These are phyloP conservation scores for Moricandia moricandioides DNA, from an alignment of 345 rosid genomes.

Conservation along the genomic window DNA sequence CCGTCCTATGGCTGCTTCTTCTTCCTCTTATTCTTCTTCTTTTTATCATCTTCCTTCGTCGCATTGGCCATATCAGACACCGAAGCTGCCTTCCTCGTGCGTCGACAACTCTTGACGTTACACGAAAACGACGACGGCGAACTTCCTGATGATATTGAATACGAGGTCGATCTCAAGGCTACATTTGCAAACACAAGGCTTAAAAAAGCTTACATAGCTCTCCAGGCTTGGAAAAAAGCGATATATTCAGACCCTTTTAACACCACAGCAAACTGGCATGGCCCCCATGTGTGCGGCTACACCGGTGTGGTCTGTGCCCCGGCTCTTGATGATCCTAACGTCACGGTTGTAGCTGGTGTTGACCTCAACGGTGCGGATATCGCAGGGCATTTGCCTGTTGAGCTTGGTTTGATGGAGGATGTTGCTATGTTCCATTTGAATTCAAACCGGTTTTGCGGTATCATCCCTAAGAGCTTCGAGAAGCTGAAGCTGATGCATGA, in stretches of 20 bases:
- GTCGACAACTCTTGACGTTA: conserved; percentile 60
- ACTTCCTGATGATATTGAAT: conserved; percentile 38
- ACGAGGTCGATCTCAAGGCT: conserved; percentile 36
- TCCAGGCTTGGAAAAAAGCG: conserved; percentile 77
- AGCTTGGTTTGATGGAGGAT: conserved; percentile 67
- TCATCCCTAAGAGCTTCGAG: conserved; percentile 60
- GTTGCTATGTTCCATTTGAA: conserved; percentile 69
- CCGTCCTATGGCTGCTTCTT: conserved; percentile 51
- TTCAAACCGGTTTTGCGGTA: conserved; percentile 81
- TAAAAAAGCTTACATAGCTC: conserved; percentile 62
- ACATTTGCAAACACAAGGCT: conserved; percentile 60
- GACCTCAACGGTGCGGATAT: conserved; percentile 84
- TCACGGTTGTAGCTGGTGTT: conserved; percentile 67
- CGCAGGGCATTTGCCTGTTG: conserved; percentile 73
- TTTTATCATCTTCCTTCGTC: conserved; percentile 30
- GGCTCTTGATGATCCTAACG: conserved; percentile 49
- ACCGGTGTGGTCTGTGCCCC: conserved; percentile 73
- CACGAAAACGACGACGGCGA: conserved; percentile 36
- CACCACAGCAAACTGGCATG: conserved; percentile 72
- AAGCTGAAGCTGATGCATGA: conserved; percentile 59
- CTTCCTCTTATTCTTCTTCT: conserved; percentile 38
- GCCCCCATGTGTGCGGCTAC: conserved; percentile 63
- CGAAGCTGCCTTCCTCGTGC: conserved; percentile 58
- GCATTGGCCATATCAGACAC: conserved; percentile 51
- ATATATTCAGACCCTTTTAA: conserved; percentile 73